Conservation (phyloP, 805 yeast genomes). For the Saturnispora besseyi region DNA sequence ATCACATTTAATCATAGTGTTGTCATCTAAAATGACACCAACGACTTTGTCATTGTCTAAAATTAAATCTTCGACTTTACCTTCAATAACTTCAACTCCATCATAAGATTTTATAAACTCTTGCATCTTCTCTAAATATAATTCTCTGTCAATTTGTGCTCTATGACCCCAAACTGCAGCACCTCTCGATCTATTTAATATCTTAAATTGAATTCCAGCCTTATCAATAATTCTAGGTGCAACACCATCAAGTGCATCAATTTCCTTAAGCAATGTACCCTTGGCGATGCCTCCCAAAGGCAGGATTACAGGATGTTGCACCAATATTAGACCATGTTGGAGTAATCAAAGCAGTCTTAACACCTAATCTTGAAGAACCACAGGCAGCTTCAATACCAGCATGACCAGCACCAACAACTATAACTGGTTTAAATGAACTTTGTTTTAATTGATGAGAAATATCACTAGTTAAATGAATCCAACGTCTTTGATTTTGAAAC, state of each 20-base stretch:
- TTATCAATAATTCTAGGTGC: slow-evolving; percentile 78
- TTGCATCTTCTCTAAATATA: slow-evolving; percentile 79
- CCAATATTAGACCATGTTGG: slow-evolving; percentile 74
- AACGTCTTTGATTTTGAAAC: slow-evolving; percentile 4
- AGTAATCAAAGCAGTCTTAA: slow-evolving; percentile 61
- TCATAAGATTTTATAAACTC: slow-evolving; percentile 43
- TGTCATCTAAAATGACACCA: slow-evolving; percentile 71
- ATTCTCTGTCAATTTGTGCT: slow-evolving; percentile 85
- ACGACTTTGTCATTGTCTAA: slow-evolving; percentile 30
- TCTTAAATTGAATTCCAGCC: slow-evolving; percentile 88
- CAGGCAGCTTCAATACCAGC: slow-evolving; percentile 98
- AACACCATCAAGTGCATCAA: slow-evolving; percentile 94
- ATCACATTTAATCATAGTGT: slow-evolving; percentile 47
- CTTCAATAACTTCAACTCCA: slow-evolving; percentile 55
- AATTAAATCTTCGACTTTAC: slow-evolving; percentile 77
- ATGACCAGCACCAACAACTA: slow-evolving; percentile 96
- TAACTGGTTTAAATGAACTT: slow-evolving; percentile 41
- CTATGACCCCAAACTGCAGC: slow-evolving; percentile 98
- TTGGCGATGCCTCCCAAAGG: slow-evolving; percentile 98
- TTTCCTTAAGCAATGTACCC: slow-evolving; percentile 85
- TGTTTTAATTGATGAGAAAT: slow-evolving; percentile 5
- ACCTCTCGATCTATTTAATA: slow-evolving; percentile 79
- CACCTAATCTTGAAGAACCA: slow-evolving; percentile 82
- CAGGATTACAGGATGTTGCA: slow-evolving; percentile 91
- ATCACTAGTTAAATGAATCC: slow-evolving; percentile 11